Evolutionary conservation across 2,329 filamentous ascomycete species (phyloP).

Genomic region (Fulvia fulva): DNA sequence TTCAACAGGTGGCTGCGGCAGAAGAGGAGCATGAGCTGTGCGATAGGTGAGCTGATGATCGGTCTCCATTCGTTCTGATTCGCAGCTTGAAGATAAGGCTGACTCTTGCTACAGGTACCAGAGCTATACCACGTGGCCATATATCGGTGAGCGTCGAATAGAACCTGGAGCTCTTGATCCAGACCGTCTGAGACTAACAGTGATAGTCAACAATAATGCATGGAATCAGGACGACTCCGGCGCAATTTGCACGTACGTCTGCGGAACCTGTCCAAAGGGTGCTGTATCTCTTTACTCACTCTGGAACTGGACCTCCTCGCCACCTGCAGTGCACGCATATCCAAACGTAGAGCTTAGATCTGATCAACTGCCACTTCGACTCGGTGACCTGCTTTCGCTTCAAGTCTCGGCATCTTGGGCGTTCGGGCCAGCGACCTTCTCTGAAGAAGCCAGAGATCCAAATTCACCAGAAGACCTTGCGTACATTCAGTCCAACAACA

Average conservation of each 20-base stretch:
- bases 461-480: constrained; percentile 4
- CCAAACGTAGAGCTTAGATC: constrained; percentile 17
- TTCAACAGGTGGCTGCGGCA: neutral
- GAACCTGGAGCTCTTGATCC: neutral
- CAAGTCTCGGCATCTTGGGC: constrained; percentile 13
- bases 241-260: constrained; percentile 13
- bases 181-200: neutral
- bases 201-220: constrained; percentile 18
- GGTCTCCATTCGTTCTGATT: neutral
- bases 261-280: constrained; percentile 3
- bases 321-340: constrained; percentile 15
- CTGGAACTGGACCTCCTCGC: constrained; percentile 14
- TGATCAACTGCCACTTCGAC: constrained; percentile 11
- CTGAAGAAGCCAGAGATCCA: constrained; percentile 9
- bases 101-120: constrained; percentile 7
- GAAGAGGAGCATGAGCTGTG: constrained; percentile 11
- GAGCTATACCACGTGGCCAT: constrained; percentile 8
- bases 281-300: constrained; percentile 10
- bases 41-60: constrained; percentile 1
- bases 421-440: constrained; percentile 10
- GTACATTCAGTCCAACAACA: constrained; percentile 9
- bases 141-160: neutral
- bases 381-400: constrained; percentile 6
- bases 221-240: constrained; percentile 17
- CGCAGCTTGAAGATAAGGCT: neutral